Evolutionary conservation across 1,284 basidiomycete species (phyloP).

Genomic region (Inonotus hispidus): DNA sequence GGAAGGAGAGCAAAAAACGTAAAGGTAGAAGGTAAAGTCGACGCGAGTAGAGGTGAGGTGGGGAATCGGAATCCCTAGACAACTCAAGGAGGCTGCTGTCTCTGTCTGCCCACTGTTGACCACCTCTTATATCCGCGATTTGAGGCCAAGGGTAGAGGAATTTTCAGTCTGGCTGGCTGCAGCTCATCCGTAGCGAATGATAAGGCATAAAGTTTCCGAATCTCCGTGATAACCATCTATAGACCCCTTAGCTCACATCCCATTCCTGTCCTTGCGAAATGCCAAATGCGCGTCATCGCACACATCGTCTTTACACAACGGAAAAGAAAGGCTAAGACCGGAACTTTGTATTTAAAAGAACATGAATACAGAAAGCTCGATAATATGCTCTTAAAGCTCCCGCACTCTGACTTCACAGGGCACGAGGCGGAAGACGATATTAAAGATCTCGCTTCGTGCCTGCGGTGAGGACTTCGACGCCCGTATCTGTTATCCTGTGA

Average conservation of each 20-base stretch:
- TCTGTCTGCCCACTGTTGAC: not conserved
- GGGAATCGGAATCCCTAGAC: not conserved
- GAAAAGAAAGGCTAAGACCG: conserved; percentile 17
- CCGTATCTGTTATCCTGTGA: conserved; percentile 83
- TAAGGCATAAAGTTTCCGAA: conserved; percentile 19
- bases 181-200: conserved; percentile 7
- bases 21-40: not conserved
- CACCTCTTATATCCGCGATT: conserved; percentile 14
- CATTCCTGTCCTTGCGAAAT: not conserved
- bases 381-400: not conserved
- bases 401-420: not conserved
- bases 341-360: conserved; percentile 12
- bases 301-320: conserved; percentile 11
- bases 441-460: conserved; percentile 38
- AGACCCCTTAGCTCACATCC: conserved; percentile 5
- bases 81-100: not conserved
- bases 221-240: conserved; percentile 19
- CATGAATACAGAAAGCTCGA: conserved; percentile 7
- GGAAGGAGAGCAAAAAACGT: not conserved
- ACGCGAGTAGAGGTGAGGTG: not conserved
- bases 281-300: conserved; percentile 13
- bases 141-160: conserved; percentile 3
- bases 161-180: conserved; percentile 3
- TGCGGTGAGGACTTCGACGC: conserved; percentile 84
- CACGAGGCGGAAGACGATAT: conserved; percentile 11